Base-by-base conservation (phyloP, 78 protist genomes). In the Cavenderia fasciculata region DNA sequence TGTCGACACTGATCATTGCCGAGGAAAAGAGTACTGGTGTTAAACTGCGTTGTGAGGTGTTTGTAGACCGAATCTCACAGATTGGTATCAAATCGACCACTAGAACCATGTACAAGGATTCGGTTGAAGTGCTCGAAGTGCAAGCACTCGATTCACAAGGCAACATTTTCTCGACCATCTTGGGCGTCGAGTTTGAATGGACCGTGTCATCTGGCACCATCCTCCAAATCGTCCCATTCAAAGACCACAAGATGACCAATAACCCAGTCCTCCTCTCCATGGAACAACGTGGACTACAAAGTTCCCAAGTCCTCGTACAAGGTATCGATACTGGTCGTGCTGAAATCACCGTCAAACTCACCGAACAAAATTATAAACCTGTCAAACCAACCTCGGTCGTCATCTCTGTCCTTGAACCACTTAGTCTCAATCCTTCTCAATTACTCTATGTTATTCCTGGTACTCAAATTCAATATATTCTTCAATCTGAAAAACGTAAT, bases 111-210 rank as follows among this genome's bases (percentile, higher is more conserved):
- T 89, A 61, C 75, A 74, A 76, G 29, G 94, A 76, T 43, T 87
- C 75, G 65, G 40, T 51, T 11, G 94, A 89, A 31, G 75, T 76
- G 40, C 43, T 89, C 27, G 70, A 77, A 34, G 77, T 76, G 11
- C 41, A 62, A 59, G 94, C 94, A 25, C 54, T 66, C 59, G 94
- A 89, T 41, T 46, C 94, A 33, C 71, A 66, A 33, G 94, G 94
- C 10, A 89, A 89, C 77, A 78, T 79, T 40, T 89, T 89, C 62
- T 79, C 85, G 46, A 49, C 89, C 12, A 68, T 89, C 21, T 43
- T 76, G 65, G 94, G 94, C 57, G 70, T 89, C 19, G 90, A 72
- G 34, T 89, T 89, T 74, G 94, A 74, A 41, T 89, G 94, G 94
- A 74, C 86, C 23, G 63, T 77, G 2, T 16, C 68, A 11, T 19